Conservation (phyloP, 2,329 filamentous ascomycete species). For the Botrytis fabae region DNA sequence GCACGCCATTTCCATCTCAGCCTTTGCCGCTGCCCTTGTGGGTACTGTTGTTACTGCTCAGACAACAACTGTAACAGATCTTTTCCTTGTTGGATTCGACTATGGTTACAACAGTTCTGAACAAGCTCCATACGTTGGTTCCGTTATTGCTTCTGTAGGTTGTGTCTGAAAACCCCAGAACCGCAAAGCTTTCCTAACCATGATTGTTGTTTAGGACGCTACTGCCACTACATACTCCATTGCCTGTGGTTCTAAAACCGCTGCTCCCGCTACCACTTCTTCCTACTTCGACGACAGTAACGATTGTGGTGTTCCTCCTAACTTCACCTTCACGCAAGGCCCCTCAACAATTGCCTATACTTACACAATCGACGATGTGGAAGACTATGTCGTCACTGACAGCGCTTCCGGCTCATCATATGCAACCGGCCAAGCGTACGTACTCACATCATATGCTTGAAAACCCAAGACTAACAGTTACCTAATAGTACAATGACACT, state of each 20-base stretch:
- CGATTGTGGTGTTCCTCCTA: constrained; percentile 29
- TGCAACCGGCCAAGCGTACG: background rate
- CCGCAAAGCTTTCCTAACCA: background rate
- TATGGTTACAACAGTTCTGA: background rate
- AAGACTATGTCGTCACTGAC: background rate
- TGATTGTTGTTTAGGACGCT: constrained; percentile 23
- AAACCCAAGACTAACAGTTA: background rate
- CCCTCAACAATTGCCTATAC: constrained; percentile 31
- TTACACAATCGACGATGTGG: constrained; percentile 15
- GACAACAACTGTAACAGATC: background rate
- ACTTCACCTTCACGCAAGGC: constrained; percentile 34
- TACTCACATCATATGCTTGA: background rate
- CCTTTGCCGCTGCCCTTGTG: constrained; percentile 14
- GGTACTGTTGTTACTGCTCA: constrained; percentile 10
- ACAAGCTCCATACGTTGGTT: constrained; percentile 1
- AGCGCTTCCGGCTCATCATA: background rate
- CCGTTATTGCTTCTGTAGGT: constrained; percentile 23
- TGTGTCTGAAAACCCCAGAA: background rate
- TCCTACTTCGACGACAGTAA: constrained; percentile 14
- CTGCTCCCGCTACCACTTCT: constrained; percentile 31
- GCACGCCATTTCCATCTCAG: constrained; percentile 17
- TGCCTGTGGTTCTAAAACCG: constrained; percentile 7
- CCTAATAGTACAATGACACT: constrained; percentile 19
- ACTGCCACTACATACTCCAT: constrained; percentile 24
- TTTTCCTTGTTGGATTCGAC: constrained; percentile 18